A percentile compares a stretch with the other conserved stretches of the same genome.
Conservation (phyloP, 768 basidiomycete species). For the Podaxis rugospora region DNA sequence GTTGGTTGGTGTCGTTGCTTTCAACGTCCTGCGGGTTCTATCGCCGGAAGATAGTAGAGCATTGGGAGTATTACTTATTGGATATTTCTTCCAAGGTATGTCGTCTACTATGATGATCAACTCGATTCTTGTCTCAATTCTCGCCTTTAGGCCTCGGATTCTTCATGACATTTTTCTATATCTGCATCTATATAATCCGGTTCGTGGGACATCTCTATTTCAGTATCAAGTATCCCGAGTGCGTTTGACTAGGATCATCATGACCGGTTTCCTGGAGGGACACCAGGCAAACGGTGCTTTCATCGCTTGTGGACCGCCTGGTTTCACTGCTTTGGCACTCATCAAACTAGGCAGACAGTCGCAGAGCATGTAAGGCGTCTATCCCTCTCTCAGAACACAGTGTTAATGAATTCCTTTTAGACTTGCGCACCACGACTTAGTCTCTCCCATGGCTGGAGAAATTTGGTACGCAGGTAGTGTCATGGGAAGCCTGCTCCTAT, state of each 20-base stretch:
- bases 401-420: conserved; percentile 13
- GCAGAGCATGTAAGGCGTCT: conserved; percentile 28
- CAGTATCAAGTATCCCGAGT: not conserved
- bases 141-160: conserved; percentile 33
- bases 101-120: too few relatives aligned
- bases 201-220: conserved; percentile 15
- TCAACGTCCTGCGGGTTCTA: conserved; percentile 36
- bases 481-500: conserved; percentile 34
- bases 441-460: conserved; percentile 35
- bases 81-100: conserved; percentile 46
- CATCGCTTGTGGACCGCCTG: conserved; percentile 44
- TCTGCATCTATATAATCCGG: conserved; percentile 45
- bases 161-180: conserved; percentile 48
- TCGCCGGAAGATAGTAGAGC: conserved; percentile 29
- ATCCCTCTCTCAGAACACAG: not conserved
- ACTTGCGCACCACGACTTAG: conserved; percentile 28
- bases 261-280: conserved; percentile 44
- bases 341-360: conserved; percentile 39
- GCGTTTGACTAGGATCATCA: not conserved
- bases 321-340: conserved; percentile 44
- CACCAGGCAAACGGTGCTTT: conserved; percentile 47
- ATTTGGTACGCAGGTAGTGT: conserved; percentile 41
- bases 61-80: conserved; percentile 35
- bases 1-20: conserved; percentile 44
- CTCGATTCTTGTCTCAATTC: not conserved